Conservation (phyloP, 2,329 filamentous ascomycete genomes). For the Penicillium sp. region DNA sequence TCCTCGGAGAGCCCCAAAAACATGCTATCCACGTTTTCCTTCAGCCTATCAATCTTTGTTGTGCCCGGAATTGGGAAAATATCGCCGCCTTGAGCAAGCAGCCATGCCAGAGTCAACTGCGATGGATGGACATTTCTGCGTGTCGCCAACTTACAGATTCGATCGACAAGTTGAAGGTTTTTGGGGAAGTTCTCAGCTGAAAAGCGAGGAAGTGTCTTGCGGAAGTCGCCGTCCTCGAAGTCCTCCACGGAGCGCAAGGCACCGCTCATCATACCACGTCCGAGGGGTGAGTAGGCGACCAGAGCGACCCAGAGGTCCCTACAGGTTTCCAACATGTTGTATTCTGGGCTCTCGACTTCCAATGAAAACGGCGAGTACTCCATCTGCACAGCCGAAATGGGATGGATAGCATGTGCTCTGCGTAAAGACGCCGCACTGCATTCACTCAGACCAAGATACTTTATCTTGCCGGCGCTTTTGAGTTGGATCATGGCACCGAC, state of each 20-base stretch:
- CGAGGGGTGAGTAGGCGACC: neutral
- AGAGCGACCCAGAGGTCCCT: neutral
- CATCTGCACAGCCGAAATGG: neutral
- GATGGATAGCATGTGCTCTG: neutral
- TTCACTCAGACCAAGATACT: neutral
- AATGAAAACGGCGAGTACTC: neutral
- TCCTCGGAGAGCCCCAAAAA: neutral
- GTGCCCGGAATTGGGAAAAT: neutral
- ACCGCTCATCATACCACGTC: neutral
- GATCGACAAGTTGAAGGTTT: neutral
- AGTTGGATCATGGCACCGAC: constrained; percentile 8
- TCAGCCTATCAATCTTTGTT: neutral
- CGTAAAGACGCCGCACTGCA: neutral
- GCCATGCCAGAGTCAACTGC: neutral
- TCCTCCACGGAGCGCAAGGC: neutral
- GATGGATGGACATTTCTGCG: neutral
- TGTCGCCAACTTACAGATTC: neutral
- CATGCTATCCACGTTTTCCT: neutral
- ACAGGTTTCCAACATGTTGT: neutral
- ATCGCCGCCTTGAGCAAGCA: neutral
- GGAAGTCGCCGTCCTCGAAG: neutral
- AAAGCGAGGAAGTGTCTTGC: neutral
- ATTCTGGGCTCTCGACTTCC: neutral
- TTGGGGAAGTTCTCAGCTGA: neutral
- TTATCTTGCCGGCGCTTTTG: neutral